Evolutionary conservation across 805 yeast species (phyloP).

Genomic region (Hanseniaspora singularis): DNA sequence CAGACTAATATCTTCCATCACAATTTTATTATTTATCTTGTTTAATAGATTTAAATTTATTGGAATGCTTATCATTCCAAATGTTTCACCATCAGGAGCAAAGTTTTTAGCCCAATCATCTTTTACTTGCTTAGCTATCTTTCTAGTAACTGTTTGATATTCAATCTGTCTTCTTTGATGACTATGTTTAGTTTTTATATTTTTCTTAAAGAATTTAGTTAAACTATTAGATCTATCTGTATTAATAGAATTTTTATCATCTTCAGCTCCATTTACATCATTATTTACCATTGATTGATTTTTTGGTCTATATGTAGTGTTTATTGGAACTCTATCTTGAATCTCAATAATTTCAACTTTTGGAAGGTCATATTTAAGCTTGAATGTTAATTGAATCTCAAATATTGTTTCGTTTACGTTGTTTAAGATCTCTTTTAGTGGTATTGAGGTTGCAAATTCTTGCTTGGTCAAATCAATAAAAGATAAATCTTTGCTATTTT

Average conservation of each 20-base stretch:
- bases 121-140: conserved; percentile 27
- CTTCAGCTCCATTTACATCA: too few relatives aligned
- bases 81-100: conserved; percentile 77
- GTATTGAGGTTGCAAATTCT: conserved; percentile 60
- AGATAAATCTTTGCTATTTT: conserved; percentile 23
- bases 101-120: conserved; percentile 55
- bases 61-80: conserved; percentile 49
- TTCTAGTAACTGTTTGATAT: conserved; percentile 38
- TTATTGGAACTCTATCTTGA: conserved; percentile 41
- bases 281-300: conserved; percentile 36
- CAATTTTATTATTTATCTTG: background rate
- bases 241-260: conserved; percentile 34
- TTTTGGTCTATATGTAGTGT: conserved; percentile 30
- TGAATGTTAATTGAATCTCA: conserved; percentile 61
- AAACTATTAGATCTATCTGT: conserved; percentile 8
- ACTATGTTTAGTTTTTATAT: background rate
- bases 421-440: conserved; percentile 33
- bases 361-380: conserved; percentile 42
- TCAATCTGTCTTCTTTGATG: conserved; percentile 27
- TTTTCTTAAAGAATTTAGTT: conserved; percentile 2
- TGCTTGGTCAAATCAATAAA: conserved; percentile 35
- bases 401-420: conserved; percentile 29
- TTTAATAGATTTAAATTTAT: background rate
- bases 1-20: background rate
- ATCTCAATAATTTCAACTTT: conserved; percentile 46